These are phyloP conservation scores for Rhodotorula graminis DNA, from an alignment of 768 basidiomycete genomes.

Conservation along the genomic window DNA sequence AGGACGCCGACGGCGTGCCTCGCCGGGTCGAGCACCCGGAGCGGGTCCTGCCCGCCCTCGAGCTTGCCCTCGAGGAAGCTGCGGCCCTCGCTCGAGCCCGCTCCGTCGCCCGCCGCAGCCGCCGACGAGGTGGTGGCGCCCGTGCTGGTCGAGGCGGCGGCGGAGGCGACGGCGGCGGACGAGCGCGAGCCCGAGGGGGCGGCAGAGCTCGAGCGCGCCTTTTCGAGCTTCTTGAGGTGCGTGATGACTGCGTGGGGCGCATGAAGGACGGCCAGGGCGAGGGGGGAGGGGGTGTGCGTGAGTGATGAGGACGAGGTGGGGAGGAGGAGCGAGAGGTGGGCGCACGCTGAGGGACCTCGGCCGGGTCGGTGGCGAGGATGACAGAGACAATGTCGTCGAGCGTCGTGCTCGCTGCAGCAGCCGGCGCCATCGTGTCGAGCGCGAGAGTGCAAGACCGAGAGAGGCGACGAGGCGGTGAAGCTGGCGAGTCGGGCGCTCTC, in stretches of 20 bases:
- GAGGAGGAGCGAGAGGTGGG: too few relatives aligned
- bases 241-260: conserved; percentile 13
- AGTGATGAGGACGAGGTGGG: background rate
- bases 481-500: too few relatives aligned
- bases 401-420: background rate
- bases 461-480: too few relatives aligned
- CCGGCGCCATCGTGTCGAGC: background rate
- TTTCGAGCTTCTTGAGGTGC: conserved; percentile 44
- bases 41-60: conserved; percentile 63
- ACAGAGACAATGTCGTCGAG: conserved; percentile 12
- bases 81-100: conserved; percentile 32
- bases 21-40: conserved; percentile 57
- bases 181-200: background rate
- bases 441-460: too few relatives aligned
- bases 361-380: background rate
- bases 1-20: conserved; percentile 62
- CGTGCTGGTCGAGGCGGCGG: conserved; percentile 11
- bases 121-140: too few relatives aligned
- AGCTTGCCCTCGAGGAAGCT: conserved; percentile 42
- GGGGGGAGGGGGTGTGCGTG: background rate
- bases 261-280: background rate
- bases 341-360: conserved; percentile 8
- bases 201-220: conserved; percentile 47
- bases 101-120: conserved; percentile 55
- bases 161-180: background rate